These are phyloP conservation scores for Periglandula ipomoeae DNA, from an alignment of 2,329 filamentous ascomycete genomes.

Conservation along the genomic window DNA sequence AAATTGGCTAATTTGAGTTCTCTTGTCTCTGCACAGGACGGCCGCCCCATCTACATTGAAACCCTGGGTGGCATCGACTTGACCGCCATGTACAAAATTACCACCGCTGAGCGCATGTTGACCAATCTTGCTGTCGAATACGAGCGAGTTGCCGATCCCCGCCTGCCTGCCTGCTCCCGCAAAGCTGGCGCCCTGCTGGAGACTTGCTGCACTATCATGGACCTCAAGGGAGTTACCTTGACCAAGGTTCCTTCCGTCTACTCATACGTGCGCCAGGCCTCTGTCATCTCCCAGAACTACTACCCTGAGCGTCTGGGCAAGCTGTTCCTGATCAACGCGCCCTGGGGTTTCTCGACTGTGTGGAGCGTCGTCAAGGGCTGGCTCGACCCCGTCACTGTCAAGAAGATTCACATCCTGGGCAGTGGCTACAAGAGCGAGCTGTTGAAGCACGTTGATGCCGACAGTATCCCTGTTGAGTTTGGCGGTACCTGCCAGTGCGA, in stretches of 20 bases:
- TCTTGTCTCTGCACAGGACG: slow-evolving; percentile 55
- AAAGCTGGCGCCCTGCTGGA: slow-evolving; percentile 84
- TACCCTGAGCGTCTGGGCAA: slow-evolving; percentile 95
- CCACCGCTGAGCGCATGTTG: slow-evolving; percentile 85
- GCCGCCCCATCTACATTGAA: slow-evolving; percentile 94
- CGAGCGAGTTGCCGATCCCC: slow-evolving; percentile 88
- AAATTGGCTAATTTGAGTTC: neutral
- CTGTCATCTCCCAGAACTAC: slow-evolving; percentile 93
- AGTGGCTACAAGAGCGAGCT: slow-evolving; percentile 75
- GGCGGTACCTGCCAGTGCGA: slow-evolving; percentile 76
- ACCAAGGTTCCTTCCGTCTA: slow-evolving; percentile 76
- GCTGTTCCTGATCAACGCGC: slow-evolving; percentile 95
- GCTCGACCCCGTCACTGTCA: slow-evolving; percentile 91
- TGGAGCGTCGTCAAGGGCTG: slow-evolving; percentile 86
- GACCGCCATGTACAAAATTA: slow-evolving; percentile 84
- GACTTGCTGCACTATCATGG: slow-evolving; percentile 98
- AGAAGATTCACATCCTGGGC: slow-evolving; percentile 91
- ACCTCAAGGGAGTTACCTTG: slow-evolving; percentile 88
- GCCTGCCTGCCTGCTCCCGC: slow-evolving; percentile 89
- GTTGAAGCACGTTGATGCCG: slow-evolving; percentile 71
- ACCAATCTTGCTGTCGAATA: slow-evolving; percentile 96
- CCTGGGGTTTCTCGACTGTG: slow-evolving; percentile 84
- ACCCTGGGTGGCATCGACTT: slow-evolving; percentile 91
- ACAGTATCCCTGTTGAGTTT: slow-evolving; percentile 82
- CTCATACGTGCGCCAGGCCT: slow-evolving; percentile 76